Evolutionary conservation across 140 eudicot genomes (phyloP).

Genomic region (Erigeron philadelphicus): DNA sequence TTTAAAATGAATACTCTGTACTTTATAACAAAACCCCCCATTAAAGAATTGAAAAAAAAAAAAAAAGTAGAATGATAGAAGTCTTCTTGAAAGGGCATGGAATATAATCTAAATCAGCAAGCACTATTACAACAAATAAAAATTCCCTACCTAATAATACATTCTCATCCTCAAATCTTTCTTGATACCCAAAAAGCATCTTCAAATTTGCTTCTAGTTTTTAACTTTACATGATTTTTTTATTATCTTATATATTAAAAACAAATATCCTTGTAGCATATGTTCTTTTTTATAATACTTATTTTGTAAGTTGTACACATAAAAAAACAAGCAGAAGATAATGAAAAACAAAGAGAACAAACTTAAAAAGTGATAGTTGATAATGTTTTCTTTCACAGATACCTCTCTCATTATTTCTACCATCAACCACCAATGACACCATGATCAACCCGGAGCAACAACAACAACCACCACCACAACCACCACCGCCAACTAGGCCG

Average conservation of each 20-base stretch:
- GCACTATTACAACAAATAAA: conserved; percentile 16
- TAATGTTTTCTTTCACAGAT: conserved; percentile 8
- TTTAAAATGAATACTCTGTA: not conserved
- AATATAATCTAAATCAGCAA: conserved; percentile 38
- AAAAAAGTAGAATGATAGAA: conserved; percentile 34
- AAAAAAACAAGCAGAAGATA: conserved; percentile 22
- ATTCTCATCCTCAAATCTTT: conserved; percentile 24
- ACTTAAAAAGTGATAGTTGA: conserved; percentile 10
- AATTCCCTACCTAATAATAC: conserved; percentile 32
- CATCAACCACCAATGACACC: conserved; percentile 35
- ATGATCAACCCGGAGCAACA: conserved; percentile 40
- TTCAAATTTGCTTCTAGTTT: not conserved
- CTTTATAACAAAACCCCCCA: not conserved
- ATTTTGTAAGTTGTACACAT: conserved; percentile 12
- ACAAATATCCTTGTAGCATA: not conserved
- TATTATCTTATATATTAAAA: not conserved
- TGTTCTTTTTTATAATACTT: too few relatives aligned
- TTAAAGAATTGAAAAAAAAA: conserved; percentile 8
- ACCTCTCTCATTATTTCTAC: conserved; percentile 26
- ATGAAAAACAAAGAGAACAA: conserved; percentile 18
- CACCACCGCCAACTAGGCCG: conserved; percentile 30
- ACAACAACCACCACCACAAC: conserved; percentile 35
- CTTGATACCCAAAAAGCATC: conserved; percentile 2
- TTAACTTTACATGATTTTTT: too few relatives aligned
- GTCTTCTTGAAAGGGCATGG: conserved; percentile 73